Conservation (phyloP, 208 protist genomes). For the Leishmania tarentolae region DNA sequence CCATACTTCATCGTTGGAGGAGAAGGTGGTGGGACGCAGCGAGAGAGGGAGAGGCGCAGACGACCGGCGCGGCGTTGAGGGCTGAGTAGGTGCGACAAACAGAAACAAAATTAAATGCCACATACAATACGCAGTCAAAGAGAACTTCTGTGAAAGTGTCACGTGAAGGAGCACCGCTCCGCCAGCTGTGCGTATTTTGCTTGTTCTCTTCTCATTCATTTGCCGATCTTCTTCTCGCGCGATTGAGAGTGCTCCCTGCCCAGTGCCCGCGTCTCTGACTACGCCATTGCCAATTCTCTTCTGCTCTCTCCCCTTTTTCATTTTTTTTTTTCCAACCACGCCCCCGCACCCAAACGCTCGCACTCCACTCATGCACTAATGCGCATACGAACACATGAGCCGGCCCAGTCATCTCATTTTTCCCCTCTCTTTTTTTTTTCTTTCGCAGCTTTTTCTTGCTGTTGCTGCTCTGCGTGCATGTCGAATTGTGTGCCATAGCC, state of each 20-base stretch:
- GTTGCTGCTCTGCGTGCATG: neutral
- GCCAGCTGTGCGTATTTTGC: neutral
- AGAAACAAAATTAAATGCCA: neutral
- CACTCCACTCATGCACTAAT: no score
- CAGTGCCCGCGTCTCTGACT: neutral
- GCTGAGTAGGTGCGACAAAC: neutral
- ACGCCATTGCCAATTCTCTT: neutral
- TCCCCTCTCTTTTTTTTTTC: neutral
- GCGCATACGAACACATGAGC: neutral
- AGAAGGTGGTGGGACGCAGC: neutral
- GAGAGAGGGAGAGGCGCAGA: neutral
- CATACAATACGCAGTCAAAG: neutral
- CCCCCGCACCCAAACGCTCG: neutral
- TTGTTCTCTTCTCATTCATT: neutral
- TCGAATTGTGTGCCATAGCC: neutral
- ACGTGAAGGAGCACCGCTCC: neutral
- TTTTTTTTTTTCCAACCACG: slow-evolving; percentile 6
- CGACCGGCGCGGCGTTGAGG: neutral
- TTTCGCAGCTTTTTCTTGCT: neutral
- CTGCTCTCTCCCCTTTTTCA: neutral
- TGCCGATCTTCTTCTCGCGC: neutral
- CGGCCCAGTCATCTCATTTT: neutral
- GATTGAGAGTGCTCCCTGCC: neutral
- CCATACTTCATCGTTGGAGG: neutral
- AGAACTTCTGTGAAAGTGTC: neutral